Base-by-base conservation (phyloP, 2,329 filamentous ascomycete species). In the Fusarium anthophilum region DNA sequence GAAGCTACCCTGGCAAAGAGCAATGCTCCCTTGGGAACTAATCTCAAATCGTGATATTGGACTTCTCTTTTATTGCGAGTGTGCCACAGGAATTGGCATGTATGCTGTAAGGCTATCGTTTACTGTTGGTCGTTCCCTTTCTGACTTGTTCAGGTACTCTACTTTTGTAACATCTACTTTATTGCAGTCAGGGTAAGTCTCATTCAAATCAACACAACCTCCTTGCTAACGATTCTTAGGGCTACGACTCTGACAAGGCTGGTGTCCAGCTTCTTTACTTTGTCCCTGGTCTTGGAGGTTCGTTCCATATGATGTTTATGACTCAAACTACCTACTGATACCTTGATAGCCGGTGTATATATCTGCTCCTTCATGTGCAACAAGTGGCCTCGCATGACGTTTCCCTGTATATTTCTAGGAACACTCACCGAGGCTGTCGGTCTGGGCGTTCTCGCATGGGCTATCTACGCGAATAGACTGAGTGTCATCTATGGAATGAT, bases 101-200 rank as follows among this genome's bases (percentile, higher is more conserved):
- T 88, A 84, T 71, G 82, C 84, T 30, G 83, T 86, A 67, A 80
- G 81, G 11, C 38, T 7, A 28, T 32, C 11, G 4, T 28, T 26
- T 20, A 6, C 13, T 22, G 13, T 12, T 48, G 5, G 15, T 1
- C 35, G 45, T 51, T 39, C 30, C 82, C 2, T 80, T 86, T 72
- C 87, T 78, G 83, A 87, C 18, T 43, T 47, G 26, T 35, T 41
- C 30, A 82, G 81, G 88, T 91, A 2, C 88, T 93, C 72, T 93
- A 93, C 79, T 93, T 93, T 74, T 89, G 91, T 73, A 89, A 89
- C 22, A 86, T 93, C 24, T 93, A 92, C 80, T 93, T 93, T 79
- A 88, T 89, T 5, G 81, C 92, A 22, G 91, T 92, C 8, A 80
- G 81, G 75, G 82, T 81, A 70, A 57, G 76, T 66, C 38, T 13